Base-by-base conservation (phyloP, 2,329 filamentous ascomycete species). In the Sporothrix humicola region DNA sequence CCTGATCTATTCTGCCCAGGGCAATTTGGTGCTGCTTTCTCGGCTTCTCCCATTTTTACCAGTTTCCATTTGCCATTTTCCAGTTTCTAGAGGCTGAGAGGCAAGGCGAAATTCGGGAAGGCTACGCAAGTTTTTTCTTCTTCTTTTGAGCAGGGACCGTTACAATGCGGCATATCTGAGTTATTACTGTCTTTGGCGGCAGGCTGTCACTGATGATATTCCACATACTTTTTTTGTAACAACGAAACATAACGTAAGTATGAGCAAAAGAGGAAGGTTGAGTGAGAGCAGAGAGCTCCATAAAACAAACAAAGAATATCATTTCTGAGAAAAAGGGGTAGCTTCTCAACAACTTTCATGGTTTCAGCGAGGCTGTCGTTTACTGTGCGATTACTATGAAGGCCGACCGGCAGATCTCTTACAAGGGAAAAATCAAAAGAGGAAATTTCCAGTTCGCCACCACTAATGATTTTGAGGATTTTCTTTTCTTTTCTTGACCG, bases 11-110 rank as follows among this genome's bases (percentile, higher is more conserved):
- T 50, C 20, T 52, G 23, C 23, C 23, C 61, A 13, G 15, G 65
- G 48, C 65, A 52, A 31, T 52, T 68, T 68, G 46, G 46, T 50
- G 65, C 46, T 52, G 61, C 10, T 12, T 37, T 20, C 9, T 26
- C 42, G 42, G 42, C 61, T 17, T 63, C 59, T 63, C 59, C 31
- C 23, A 37, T 2, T 44, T 58, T 44, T 7, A 12, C 58, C n/a
- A 66, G 42, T 26, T 13, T 3, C 31, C 31, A 37, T 37, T 37
- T 26, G 3, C 23, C 23, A 26, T 26, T 3, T 26, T 26, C 23
- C 23, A 37, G 31, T 5, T 37, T 37, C 31, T 5, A 37, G 7
- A 37, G 31, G 31, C 31, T 5, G 31, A 26, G 3, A 9, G 20
- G 9, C 61, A 48, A 15, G n/a, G 37, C 42, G 12, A 48, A 23